Conservation (phyloP, 805 yeast genomes). For the Sugiyamaella mastotermitis region DNA sequence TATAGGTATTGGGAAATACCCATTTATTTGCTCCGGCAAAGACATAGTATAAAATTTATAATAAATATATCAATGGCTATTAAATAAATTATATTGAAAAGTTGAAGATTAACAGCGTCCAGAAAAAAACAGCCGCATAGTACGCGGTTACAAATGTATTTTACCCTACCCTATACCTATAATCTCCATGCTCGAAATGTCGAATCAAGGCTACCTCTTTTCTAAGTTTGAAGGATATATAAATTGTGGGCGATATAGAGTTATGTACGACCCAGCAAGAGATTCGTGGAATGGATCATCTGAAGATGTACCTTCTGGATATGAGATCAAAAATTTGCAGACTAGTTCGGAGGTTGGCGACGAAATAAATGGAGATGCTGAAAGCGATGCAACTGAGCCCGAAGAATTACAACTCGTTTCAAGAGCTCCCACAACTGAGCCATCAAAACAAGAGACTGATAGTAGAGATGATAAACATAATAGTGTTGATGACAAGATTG, state of each 20-base stretch:
- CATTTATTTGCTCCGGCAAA: slow-evolving; percentile 20
- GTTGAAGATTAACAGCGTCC: no score
- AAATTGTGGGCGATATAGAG: no score
- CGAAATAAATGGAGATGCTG: slow-evolving; percentile 1
- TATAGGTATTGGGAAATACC: slow-evolving; percentile 21
- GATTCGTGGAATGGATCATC: slow-evolving; percentile 18
- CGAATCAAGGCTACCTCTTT: no score
- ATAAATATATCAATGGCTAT: slow-evolving; percentile 1
- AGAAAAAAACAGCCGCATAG: no score
- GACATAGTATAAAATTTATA: slow-evolving; percentile 1
- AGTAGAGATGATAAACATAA: neutral
- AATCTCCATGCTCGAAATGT: no score
- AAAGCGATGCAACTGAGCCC: neutral
- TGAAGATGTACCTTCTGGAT: neutral
- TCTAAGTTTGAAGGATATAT: no score
- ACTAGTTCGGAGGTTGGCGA: neutral
- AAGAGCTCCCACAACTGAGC: slow-evolving; percentile 1
- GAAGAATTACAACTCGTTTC: neutral
- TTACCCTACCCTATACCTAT: no score
- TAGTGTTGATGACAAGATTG: slow-evolving; percentile 1
- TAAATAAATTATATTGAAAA: no score
- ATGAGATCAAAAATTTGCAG: neutral
- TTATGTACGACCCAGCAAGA: slow-evolving; percentile 24
- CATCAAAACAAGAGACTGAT: no score
- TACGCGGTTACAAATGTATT: no score